Conservation (phyloP, 495 filamentous ascomycete genomes). For the Penicillium dipodomyicola region DNA sequence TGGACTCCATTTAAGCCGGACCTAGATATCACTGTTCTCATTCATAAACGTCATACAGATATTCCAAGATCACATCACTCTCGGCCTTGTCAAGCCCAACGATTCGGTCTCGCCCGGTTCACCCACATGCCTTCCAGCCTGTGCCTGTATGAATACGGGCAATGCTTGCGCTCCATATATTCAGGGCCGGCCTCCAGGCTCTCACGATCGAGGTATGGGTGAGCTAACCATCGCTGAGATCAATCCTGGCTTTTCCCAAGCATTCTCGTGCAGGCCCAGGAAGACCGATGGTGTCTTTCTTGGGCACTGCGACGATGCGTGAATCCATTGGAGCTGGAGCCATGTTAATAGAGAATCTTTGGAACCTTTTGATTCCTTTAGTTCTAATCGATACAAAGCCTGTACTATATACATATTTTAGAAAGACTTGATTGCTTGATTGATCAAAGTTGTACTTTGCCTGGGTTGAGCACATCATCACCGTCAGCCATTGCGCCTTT, state of each 20-base stretch:
- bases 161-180: no score
- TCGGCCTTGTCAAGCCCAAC: slow-evolving; percentile 40
- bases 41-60: slow-evolving; percentile 65
- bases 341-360: slow-evolving; percentile 19
- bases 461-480: slow-evolving; percentile 39
- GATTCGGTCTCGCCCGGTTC: no score
- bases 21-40: slow-evolving; percentile 67
- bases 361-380: not conserved
- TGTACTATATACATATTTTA: not conserved
- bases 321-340: slow-evolving; percentile 54
- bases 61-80: slow-evolving; percentile 65
- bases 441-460: not conserved
- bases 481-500: slow-evolving; percentile 21
- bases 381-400: not conserved
- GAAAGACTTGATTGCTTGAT: not conserved
- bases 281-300: slow-evolving; percentile 60
- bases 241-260: slow-evolving; percentile 41
- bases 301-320: slow-evolving; percentile 54
- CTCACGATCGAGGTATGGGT: no score
- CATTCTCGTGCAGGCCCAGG: slow-evolving; percentile 53
- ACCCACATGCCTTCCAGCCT: no score
- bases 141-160: no score
- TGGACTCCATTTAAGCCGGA: slow-evolving; percentile 64
- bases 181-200: no score
- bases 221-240: no score